Percentiles rank a stretch among this genome's conserved stretches.
Evolutionary conservation across 768 basidiomycete species (phyloP).

Genomic region (Tricholoma furcatifolium): DNA sequence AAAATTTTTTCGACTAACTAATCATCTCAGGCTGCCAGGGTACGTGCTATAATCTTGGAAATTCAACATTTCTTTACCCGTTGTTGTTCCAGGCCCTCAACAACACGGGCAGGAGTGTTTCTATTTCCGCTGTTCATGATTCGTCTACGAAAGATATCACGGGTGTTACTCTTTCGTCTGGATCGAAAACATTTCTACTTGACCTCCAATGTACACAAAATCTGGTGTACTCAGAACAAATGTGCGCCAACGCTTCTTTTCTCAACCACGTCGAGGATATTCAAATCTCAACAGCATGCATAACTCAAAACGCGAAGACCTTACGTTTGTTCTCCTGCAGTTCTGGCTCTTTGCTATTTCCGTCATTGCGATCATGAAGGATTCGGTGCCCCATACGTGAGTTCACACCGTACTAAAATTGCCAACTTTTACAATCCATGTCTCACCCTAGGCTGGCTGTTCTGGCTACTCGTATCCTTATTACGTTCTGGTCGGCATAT

Average conservation of each 20-base stretch:
- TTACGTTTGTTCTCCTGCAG: slow-evolving; percentile 45
- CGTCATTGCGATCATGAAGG: slow-evolving; percentile 44
- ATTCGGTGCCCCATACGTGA: slow-evolving; percentile 57
- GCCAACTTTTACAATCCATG: not conserved
- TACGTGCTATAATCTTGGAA: too few relatives aligned
- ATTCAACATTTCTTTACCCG: too few relatives aligned
- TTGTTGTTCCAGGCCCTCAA: not conserved
- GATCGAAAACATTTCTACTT: slow-evolving; percentile 24
- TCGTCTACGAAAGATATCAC: slow-evolving; percentile 10
- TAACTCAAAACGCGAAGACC: slow-evolving; percentile 45
- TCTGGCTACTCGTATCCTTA: slow-evolving; percentile 42
- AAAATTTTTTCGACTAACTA: not conserved
- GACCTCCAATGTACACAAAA: slow-evolving; percentile 41
- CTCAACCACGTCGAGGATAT: not conserved
- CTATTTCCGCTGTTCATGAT: not conserved
- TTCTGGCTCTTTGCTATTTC: slow-evolving; percentile 56
- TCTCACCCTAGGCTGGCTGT: slow-evolving; percentile 40
- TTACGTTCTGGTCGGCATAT: slow-evolving; percentile 52
- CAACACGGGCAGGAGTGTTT: not conserved
- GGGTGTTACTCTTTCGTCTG: slow-evolving; percentile 26
- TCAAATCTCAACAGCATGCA: slow-evolving; percentile 30
- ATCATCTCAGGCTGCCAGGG: too few relatives aligned
- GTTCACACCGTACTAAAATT: slow-evolving; percentile 8
- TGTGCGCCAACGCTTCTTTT: slow-evolving; percentile 30
- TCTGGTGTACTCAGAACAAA: slow-evolving; percentile 42